Conservation (phyloP, 2,329 filamentous ascomycete genomes). For the Beauveria australis region DNA sequence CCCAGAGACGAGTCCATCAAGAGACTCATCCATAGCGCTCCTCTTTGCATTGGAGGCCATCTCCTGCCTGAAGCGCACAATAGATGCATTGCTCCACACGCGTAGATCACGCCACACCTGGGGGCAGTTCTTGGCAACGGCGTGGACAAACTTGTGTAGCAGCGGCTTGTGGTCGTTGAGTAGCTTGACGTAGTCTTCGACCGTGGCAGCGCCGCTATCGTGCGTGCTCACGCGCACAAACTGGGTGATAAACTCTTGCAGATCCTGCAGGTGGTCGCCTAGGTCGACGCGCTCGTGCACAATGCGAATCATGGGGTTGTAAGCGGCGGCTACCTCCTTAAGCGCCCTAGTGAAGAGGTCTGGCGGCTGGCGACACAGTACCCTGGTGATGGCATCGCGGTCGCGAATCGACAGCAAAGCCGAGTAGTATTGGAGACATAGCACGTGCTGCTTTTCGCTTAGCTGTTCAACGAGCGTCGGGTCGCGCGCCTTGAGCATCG, state of each 20-base stretch:
- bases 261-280: constrained; percentile 57
- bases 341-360: constrained; percentile 65
- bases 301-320: constrained; percentile 65
- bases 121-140: constrained; percentile 59
- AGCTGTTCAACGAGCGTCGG: constrained; percentile 38
- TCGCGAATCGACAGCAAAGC: constrained; percentile 65
- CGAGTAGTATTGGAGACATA: constrained; percentile 62
- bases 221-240: constrained; percentile 54
- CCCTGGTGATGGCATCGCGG: constrained; percentile 59
- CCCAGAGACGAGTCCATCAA: constrained; percentile 34
- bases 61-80: constrained; percentile 44
- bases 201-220: constrained; percentile 33
- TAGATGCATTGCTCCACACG: constrained; percentile 50
- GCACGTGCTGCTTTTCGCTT: constrained; percentile 51
- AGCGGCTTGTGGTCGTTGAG: constrained; percentile 55
- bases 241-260: constrained; percentile 62
- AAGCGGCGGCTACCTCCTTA: constrained; percentile 55
- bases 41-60: constrained; percentile 21
- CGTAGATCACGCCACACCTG: constrained; percentile 54
- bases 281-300: constrained; percentile 67
- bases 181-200: constrained; percentile 64
- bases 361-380: constrained; percentile 59
- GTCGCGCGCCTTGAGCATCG: constrained; percentile 52
- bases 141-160: constrained; percentile 63
- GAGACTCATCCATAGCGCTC: constrained; percentile 29